Evolutionary conservation across 148 eudicot genomes (phyloP), one percentile per base, ranked within the genome.

Genomic region (Dianthus caryophyllus): DNA sequence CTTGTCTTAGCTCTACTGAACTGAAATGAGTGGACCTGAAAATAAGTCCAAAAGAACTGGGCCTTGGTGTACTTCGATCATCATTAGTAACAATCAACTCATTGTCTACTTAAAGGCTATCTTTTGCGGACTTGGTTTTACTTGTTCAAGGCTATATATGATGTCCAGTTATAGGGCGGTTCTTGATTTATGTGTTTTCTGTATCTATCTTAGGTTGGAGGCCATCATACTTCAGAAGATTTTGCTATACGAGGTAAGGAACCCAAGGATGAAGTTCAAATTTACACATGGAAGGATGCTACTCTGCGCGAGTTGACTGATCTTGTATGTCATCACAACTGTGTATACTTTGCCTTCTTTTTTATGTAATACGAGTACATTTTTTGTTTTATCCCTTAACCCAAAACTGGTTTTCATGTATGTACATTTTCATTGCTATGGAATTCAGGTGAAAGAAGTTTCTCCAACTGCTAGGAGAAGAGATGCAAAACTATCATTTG

Each of bases 241-340:
- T 94, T 90, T 80, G 80, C 90, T 16, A 87, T 82, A 58, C 82
- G 96, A 71, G 99, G 97, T 73, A 94, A 90, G 80, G 99, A 94
- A 59, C 99, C 99, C 43, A 94, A 94, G 79, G 96, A 94, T 53
- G 99, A 94, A 79, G 97, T 94, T 71, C 99, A 94, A 80, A 94
- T 94, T 53, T 94, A 94, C 75, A 94, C 99, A 18, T 94, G 99
- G 99, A 84, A 83, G 82, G 99, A 94, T 78, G 99, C 99, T 47
- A 94, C 92, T 46, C 86, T 94, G 44, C 90, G 97, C 21, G 99
- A 94, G 73, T 75, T 94, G 71, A 88, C 97, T 67, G 99, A 94
- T 85, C 87, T 94, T 75, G 99, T 94, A 85, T 46, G 84, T 71
- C 43, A 46, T 29, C 27, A 17, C 21, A 61, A 24, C 30, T 38